Evolutionary conservation across 768 basidiomycete species (phyloP).

Genomic region (Peribolospora baueri): DNA sequence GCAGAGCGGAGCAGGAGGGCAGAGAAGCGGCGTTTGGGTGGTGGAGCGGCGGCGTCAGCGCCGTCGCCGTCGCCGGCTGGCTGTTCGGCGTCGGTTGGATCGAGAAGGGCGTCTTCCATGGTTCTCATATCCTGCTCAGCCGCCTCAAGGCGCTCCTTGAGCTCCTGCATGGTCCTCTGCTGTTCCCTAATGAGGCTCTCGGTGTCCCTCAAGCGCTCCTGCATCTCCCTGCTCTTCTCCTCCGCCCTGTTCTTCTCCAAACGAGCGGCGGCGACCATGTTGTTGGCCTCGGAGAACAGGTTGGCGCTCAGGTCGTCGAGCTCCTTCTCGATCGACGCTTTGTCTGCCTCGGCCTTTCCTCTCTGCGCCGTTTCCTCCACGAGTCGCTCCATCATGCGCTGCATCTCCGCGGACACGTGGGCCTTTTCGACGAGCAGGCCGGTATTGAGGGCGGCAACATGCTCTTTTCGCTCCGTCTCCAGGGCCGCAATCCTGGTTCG

Average conservation of each 20-base stretch:
- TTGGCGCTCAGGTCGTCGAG: slow-evolving; percentile 77
- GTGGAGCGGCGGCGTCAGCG: background rate
- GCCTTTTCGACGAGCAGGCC: slow-evolving; percentile 70
- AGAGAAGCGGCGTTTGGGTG: too few relatives aligned
- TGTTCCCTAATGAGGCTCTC: slow-evolving; percentile 9
- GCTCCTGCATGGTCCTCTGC: slow-evolving; percentile 10
- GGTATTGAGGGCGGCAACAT: slow-evolving; percentile 69
- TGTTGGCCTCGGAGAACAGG: slow-evolving; percentile 78
- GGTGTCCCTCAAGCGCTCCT: slow-evolving; percentile 9
- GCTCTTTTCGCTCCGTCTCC: slow-evolving; percentile 61
- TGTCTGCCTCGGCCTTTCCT: slow-evolving; percentile 53
- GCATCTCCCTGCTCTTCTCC: slow-evolving; percentile 12
- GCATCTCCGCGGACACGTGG: slow-evolving; percentile 76
- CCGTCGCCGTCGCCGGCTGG: background rate
- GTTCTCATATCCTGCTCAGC: background rate
- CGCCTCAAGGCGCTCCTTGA: slow-evolving; percentile 2
- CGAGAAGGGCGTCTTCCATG: slow-evolving; percentile 8
- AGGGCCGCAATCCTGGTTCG: slow-evolving; percentile 49
- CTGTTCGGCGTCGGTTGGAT: slow-evolving; percentile 7
- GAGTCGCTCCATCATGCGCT: slow-evolving; percentile 77
- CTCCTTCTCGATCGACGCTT: slow-evolving; percentile 67
- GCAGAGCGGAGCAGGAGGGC: too few relatives aligned
- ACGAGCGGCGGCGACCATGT: slow-evolving; percentile 90
- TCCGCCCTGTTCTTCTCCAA: slow-evolving; percentile 27
- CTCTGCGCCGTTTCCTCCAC: slow-evolving; percentile 79